Conservation (phyloP, 1,284 basidiomycete genomes). For the Pseudozyma flocculosa region DNA sequence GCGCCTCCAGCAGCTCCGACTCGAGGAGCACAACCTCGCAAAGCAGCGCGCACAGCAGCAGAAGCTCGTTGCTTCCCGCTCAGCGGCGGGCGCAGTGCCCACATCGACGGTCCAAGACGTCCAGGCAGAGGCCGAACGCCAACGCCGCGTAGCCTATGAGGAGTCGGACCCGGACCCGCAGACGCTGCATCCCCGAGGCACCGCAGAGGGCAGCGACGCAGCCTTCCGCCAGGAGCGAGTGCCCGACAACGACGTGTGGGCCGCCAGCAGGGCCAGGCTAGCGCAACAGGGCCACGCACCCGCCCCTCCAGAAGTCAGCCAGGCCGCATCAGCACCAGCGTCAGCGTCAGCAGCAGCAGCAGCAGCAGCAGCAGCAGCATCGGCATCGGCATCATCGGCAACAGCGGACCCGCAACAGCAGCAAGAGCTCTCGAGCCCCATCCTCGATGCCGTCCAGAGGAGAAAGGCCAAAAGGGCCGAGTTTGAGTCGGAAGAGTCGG, state of each 20-base stretch:
- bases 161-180: background rate
- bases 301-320: no score
- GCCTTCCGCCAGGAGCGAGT: constrained; percentile 8
- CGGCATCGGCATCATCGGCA: background rate
- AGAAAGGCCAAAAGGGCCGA: constrained; percentile 17
- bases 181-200: background rate
- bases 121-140: constrained; percentile 1
- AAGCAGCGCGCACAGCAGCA: constrained; percentile 8
- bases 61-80: constrained; percentile 1
- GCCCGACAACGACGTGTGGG: constrained; percentile 29
- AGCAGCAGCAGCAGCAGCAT: background rate
- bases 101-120: constrained; percentile 14
- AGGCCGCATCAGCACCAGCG: background rate
- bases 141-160: background rate
- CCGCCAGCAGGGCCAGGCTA: constrained; percentile 23
- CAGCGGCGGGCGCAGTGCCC: background rate
- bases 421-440: no score
- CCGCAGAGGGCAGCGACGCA: background rate
- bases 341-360: background rate
- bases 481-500: constrained; percentile 7
- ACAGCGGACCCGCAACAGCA: no score
- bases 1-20: constrained; percentile 5
- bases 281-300: constrained; percentile 16
- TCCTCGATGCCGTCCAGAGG: constrained; percentile 19
- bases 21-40: constrained; percentile 10